phyloP scores from a whole-genome alignment of 2,329 filamentous ascomycete species.

The Botrytis aclada region DNA sequence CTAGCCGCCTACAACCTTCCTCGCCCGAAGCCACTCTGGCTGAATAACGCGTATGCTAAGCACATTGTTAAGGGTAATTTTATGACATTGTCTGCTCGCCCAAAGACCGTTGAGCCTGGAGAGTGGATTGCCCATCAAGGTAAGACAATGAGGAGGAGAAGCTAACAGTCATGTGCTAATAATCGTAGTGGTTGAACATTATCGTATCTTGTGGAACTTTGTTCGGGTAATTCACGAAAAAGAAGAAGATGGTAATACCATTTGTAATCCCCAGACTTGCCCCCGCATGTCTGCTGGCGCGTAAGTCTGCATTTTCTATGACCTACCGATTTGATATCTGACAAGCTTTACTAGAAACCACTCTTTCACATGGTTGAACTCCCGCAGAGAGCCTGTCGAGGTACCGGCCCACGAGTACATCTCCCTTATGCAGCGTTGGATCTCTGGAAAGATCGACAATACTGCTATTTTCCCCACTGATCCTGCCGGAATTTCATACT shows the following conservation, averaged over 20 bases:
- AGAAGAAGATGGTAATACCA: conserved; percentile 70
- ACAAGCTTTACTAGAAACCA: conserved; percentile 58
- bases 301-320: conserved; percentile 53
- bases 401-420: conserved; percentile 93
- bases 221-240: conserved; percentile 84
- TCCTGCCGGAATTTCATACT: conserved; percentile 64
- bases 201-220: conserved; percentile 83
- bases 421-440: conserved; percentile 94
- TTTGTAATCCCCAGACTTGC: conserved; percentile 82
- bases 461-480: conserved; percentile 87
- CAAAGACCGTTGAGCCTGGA: conserved; percentile 87
- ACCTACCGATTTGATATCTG: not conserved
- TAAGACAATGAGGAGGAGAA: conserved; percentile 45
- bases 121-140: conserved; percentile 97
- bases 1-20: conserved; percentile 62
- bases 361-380: conserved; percentile 95
- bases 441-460: conserved; percentile 92
- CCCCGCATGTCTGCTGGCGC: conserved; percentile 91
- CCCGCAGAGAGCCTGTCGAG: conserved; percentile 81
- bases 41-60: conserved; percentile 71
- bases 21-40: conserved; percentile 67
- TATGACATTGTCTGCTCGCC: conserved; percentile 88
- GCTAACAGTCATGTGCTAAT: conserved; percentile 16
- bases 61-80: conserved; percentile 97
- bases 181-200: conserved; percentile 79